Conservation (phyloP, 148 eudicot genomes). For the Suaeda aralocaspica region DNA sequence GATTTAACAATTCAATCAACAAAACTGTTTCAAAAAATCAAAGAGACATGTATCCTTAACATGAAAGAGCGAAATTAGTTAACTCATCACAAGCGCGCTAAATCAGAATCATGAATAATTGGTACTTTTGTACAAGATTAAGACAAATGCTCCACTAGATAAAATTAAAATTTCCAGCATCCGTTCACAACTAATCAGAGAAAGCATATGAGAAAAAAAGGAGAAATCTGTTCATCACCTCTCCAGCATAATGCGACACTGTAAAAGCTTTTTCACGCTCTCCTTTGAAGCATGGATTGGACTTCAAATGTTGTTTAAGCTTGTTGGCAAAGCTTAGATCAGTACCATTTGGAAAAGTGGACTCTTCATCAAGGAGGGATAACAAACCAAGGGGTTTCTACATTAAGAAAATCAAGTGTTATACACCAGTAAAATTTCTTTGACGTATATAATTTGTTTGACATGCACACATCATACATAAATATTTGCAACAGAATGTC, state of each 20-base stretch:
- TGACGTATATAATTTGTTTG: no score
- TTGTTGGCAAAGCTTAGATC: slow-evolving; percentile 84
- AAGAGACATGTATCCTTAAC: not conserved
- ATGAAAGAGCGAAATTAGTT: slow-evolving; percentile 7
- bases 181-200: not conserved
- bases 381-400: slow-evolving; percentile 94
- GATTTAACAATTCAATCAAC: not conserved
- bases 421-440: not conserved
- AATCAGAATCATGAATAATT: not conserved
- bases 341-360: slow-evolving; percentile 94
- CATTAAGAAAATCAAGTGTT: slow-evolving; percentile 17
- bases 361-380: slow-evolving; percentile 91
- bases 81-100: not conserved
- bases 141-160: not conserved
- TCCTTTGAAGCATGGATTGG: slow-evolving; percentile 75
- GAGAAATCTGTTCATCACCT: slow-evolving; percentile 41
- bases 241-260: slow-evolving; percentile 94
- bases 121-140: not conserved
- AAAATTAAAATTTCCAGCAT: not conserved
- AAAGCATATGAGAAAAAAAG: not conserved
- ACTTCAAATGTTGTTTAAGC: slow-evolving; percentile 78
- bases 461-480: no score
- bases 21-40: not conserved
- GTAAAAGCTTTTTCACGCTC: slow-evolving; percentile 77
- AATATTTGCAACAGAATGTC: not conserved